Evolutionary conservation across 768 basidiomycete genomes (phyloP).

Genomic region (Rhizopogon sp.): DNA sequence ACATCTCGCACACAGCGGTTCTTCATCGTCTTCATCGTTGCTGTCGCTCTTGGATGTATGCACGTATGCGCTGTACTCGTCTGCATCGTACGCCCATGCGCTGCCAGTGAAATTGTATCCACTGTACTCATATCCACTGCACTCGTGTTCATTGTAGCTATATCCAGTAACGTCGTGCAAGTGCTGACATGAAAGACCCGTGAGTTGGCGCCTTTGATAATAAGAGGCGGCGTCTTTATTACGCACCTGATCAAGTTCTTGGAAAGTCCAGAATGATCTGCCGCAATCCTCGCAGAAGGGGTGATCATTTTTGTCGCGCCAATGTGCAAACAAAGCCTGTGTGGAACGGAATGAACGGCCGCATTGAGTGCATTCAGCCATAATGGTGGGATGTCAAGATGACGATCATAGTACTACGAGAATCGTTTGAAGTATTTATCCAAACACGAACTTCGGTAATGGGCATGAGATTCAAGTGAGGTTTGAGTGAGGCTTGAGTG

Average conservation of each 20-base stretch:
- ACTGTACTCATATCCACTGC: neutral
- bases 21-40: constrained; percentile 7
- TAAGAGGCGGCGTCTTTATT: too few species aligned
- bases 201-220: too few species aligned
- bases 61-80: too few species aligned
- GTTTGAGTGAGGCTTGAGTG: neutral
- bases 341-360: neutral
- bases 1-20: constrained; percentile 18
- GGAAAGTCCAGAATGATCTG: constrained; percentile 10
- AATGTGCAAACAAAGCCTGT: constrained; percentile 15
- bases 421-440: neutral
- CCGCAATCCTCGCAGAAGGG: constrained; percentile 14
- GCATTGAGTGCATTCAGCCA: neutral
- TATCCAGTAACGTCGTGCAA: neutral
- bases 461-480: neutral
- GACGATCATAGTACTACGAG: neutral
- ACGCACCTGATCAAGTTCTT: constrained; percentile 10
- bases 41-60: neutral
- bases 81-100: too few species aligned
- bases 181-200: neutral
- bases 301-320: constrained; percentile 14
- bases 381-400: neutral
- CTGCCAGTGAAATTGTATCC: neutral
- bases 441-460: neutral
- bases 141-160: too few species aligned